These are phyloP conservation scores for Spathaspora gorwiae DNA, from an alignment of 805 yeast species.

Conservation along the genomic window DNA sequence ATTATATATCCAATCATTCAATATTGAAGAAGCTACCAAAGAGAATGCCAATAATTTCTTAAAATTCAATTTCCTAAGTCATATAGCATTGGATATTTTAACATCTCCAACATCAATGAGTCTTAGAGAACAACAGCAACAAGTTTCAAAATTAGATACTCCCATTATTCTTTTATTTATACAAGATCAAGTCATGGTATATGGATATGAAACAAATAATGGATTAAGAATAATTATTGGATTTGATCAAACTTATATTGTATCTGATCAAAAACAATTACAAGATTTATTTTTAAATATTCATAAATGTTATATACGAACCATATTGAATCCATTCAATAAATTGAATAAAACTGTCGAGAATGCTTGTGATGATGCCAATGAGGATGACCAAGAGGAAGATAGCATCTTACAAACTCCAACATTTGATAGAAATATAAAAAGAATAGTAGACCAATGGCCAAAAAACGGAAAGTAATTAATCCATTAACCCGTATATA, in stretches of 20 bases:
- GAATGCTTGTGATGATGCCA: slow-evolving; percentile 2
- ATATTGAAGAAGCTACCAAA: slow-evolving; percentile 11
- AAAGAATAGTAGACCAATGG: slow-evolving; percentile 17
- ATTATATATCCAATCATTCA: slow-evolving; percentile 54
- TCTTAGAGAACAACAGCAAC: slow-evolving; percentile 31
- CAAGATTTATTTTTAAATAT: slow-evolving; percentile 29
- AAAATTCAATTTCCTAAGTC: slow-evolving; percentile 67
- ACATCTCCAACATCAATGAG: slow-evolving; percentile 46
- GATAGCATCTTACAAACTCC: slow-evolving; percentile 19
- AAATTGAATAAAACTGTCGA: slow-evolving; percentile 10
- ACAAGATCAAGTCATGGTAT: slow-evolving; percentile 63
- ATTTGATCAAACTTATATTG: slow-evolving; percentile 7
- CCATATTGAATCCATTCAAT: slow-evolving; percentile 62
- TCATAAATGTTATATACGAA: slow-evolving; percentile 50
- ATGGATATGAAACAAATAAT: slow-evolving; percentile 65
- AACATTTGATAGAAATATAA: slow-evolving; percentile 27
- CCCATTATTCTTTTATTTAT: slow-evolving; percentile 51
- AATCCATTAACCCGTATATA: neutral
- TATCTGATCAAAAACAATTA: slow-evolving; percentile 8
- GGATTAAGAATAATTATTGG: slow-evolving; percentile 67
- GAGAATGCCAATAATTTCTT: slow-evolving; percentile 42
- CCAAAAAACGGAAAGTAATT: neutral
- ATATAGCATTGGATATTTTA: slow-evolving; percentile 70
- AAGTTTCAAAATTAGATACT: neutral
- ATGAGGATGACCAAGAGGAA: slow-evolving; percentile 4